Conservation (phyloP, 2,329 filamentous ascomycete genomes). For the Zymoseptoria pseudotritici region DNA sequence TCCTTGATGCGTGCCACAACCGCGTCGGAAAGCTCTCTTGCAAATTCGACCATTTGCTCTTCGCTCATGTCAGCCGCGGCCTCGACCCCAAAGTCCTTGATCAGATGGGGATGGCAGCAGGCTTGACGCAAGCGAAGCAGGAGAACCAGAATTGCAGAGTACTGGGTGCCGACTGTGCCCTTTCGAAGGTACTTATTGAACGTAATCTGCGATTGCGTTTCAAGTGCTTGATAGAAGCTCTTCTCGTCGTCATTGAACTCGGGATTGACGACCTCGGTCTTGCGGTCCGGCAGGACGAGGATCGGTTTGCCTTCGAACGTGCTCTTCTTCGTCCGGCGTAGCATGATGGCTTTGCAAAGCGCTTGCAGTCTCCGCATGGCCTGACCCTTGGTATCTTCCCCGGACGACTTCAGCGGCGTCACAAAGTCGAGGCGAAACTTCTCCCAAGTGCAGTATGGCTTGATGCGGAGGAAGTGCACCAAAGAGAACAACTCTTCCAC, state of each 20-base stretch:
- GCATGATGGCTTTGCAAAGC: constrained; percentile 69
- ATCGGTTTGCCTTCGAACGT: constrained; percentile 73
- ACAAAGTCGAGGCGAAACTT: constrained; percentile 56
- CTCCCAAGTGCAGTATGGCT: constrained; percentile 61
- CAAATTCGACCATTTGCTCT: constrained; percentile 54
- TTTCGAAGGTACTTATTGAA: constrained; percentile 71
- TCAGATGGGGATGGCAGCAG: constrained; percentile 68
- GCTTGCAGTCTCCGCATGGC: constrained; percentile 67
- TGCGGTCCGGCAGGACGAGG: constrained; percentile 58
- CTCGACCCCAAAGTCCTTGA: constrained; percentile 56
- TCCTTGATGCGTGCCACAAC: constrained; percentile 61
- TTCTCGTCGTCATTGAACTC: constrained; percentile 60
- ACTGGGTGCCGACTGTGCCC: constrained; percentile 62
- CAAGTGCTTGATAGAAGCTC: constrained; percentile 58
- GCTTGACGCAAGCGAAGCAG: constrained; percentile 73
- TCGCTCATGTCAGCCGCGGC: constrained; percentile 42
- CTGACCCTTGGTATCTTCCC: constrained; percentile 21
- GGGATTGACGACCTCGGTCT: constrained; percentile 54
- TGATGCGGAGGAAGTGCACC: constrained; percentile 67
- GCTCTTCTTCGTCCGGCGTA: constrained; percentile 75
- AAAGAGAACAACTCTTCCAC: constrained; percentile 71
- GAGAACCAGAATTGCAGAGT: constrained; percentile 72
- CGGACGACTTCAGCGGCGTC: constrained; percentile 41
- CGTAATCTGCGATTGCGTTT: constrained; percentile 57
- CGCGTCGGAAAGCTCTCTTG: constrained; percentile 50